Base-by-base conservation (phyloP, 2,329 filamentous ascomycete genomes). In the Eurotiales sp. region DNA sequence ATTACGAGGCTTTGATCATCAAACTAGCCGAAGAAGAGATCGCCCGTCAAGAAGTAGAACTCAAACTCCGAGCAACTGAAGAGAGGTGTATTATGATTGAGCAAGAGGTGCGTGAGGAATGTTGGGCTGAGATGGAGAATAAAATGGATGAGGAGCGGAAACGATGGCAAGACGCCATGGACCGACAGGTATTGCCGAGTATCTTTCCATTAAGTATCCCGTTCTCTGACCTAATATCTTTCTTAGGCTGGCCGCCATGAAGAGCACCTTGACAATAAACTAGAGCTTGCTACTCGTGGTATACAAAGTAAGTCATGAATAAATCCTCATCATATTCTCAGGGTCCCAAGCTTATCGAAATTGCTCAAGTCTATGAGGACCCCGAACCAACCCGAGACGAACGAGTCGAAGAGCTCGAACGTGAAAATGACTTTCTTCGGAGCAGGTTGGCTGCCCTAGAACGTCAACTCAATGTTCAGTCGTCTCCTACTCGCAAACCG, bases 241-340 rank as follows among this genome's bases (percentile, higher is more conserved):
- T 21, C 4, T 10, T 40, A 72, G 68, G 64, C 74, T 50, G 90
- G 95, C 60, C 81, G 84, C 40, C 84, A 84, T 47, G 90, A 96
- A 55, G 88, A 88, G 65, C 89, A 95, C 68, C 81, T 93, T 64
- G 91, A 97, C 67, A 83, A 83, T 58, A 99, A 99, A 72, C 79
- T 95, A 7, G 92, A 90, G 53, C 78, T 90, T 19, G 72, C 88
- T 29, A 79, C 83, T 50, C 74, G 80, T 47, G 78, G 79, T 8
- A 73, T 77, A 60, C 70, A 68, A 56, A 74, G 69, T 67, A 74
- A 67, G 64, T 58, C 61, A 58, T 36, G 44, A 63, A 63, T n/a
- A n/a, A n/a, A n/a, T n/a, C 32, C 15, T 2, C 1, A 11, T 27
- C 4, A 4, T 11, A 7, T 40, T 29, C n/a, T 22, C 12, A 21